Base-by-base conservation (phyloP, 202 grass and related monocot genomes). In the Saccharum hybrid region DNA sequence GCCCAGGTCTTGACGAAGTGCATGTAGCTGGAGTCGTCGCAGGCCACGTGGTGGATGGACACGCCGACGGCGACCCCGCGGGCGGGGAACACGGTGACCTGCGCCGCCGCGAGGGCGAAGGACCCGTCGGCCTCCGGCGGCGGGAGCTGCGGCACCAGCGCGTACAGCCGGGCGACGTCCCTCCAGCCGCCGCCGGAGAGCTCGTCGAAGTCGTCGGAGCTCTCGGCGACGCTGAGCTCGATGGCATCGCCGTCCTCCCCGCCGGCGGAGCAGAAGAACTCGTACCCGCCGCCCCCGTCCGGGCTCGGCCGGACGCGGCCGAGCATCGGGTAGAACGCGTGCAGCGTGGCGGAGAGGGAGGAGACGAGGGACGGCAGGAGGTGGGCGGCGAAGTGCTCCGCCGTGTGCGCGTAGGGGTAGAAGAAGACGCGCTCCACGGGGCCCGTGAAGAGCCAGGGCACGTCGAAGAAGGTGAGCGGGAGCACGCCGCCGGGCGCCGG, bases 1-100 rank as follows among this genome's bases (percentile, higher is more conserved):
- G 95, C 90, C 92, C 89, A 98, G 5, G 92, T 88, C 87, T 92
- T 94, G 0, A 97, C 68, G 84, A 97, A 97, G 81, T 97, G 92
- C 83, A 84, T 89, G 86, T 85, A 97, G 79, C 94, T 97, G 10
- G 92, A 94, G 21, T 97, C 90, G 57, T 97, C 94, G 12, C 94
- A 94, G 34, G 84, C 94, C 12, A 94, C 94, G 16, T 94, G 94
- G 88, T 97, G 94, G 40, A 97, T 87, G 10, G 94, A 88, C 26
- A 97, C 72, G 66, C 90, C 90, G 19, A 97, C 3, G 12, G 86
- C 74, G 51, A 94, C 2, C 12, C 92, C 94, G 21, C 62, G 83
- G 3, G 63, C 38, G 7, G 94, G 21, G 67, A 97, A 97, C 21
- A 97, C 75, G 8, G 87, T 97, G 41, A 92, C 90, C 84, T 97